These are phyloP conservation scores for Ulota crispa DNA, from an alignment of 225 moss, liverwort and hornwort species.

Conservation along the genomic window DNA sequence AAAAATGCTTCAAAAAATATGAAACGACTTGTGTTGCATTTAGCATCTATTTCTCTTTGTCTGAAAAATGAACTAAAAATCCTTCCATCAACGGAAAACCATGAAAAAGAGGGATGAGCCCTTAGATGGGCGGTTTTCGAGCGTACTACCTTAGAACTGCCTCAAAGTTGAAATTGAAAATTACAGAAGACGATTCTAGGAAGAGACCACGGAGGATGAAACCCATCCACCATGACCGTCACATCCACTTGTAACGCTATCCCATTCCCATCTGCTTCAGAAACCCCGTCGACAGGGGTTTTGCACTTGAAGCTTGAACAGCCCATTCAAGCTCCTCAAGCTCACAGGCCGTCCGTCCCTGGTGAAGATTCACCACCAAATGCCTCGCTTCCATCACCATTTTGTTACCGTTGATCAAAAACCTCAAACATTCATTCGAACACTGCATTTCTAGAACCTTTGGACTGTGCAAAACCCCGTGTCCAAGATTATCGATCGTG, in stretches of 20 bases:
- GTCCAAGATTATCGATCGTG: neutral
- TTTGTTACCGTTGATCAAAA: neutral
- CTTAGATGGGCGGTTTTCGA: no score
- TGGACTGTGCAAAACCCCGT: neutral
- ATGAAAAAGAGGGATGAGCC: no score
- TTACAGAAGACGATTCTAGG: no score
- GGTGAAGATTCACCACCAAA: neutral
- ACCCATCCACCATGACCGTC: neutral
- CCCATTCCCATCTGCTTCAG: neutral
- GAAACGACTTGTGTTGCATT: no score
- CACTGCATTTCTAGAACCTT: neutral
- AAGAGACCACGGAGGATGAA: no score
- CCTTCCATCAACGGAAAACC: no score
- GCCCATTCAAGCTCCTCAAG: neutral
- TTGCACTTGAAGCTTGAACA: neutral
- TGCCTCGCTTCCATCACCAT: neutral
- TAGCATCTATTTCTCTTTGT: no score
- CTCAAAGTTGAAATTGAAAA: no score
- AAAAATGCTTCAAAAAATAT: no score
- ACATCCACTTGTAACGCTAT: slow-evolving; percentile 7
- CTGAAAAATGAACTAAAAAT: no score
- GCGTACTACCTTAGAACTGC: no score
- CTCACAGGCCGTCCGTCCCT: neutral
- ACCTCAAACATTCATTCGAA: neutral
- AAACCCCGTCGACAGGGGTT: neutral